These are phyloP conservation scores for Cyberlindnera americana DNA, from an alignment of 805 yeast genomes.

Conservation along the genomic window DNA sequence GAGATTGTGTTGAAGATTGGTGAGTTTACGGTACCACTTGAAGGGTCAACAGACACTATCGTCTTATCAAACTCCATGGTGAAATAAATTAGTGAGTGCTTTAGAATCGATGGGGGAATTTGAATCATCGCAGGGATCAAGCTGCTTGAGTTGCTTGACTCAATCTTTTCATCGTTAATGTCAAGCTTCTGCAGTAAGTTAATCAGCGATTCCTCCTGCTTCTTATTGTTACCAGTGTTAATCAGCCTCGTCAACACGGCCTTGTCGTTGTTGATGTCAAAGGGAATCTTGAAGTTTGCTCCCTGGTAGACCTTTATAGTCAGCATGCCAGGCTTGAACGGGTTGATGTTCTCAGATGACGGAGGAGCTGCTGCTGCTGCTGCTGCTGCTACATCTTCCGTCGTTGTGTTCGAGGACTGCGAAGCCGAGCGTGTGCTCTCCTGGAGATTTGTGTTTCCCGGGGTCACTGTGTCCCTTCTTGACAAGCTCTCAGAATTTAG, in stretches of 20 bases:
- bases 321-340: conserved; percentile 61
- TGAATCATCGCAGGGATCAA: conserved; percentile 52
- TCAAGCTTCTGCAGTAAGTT: conserved; percentile 19
- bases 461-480: conserved; percentile 16
- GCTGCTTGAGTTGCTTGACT: conserved; percentile 10
- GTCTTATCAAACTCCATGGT: conserved; percentile 95
- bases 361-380: not conserved
- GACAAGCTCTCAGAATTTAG: conserved; percentile 6
- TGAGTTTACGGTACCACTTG: conserved; percentile 70
- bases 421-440: conserved; percentile 8
- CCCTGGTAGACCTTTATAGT: conserved; percentile 77
- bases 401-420: conserved; percentile 4
- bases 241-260: conserved; percentile 63
- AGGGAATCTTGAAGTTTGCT: conserved; percentile 64
- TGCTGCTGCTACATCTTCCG: not conserved
- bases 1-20: conserved; percentile 89
- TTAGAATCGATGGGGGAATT: conserved; percentile 50
- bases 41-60: conserved; percentile 83
- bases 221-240: conserved; percentile 46
- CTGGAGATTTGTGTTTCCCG: conserved; percentile 1
- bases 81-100: conserved; percentile 72
- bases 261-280: conserved; percentile 61
- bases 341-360: conserved; percentile 13
- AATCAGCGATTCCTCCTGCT: conserved; percentile 20
- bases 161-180: conserved; percentile 25